Base-by-base conservation (phyloP, 768 basidiomycete species). In the Sarcomyxa edulis region DNA sequence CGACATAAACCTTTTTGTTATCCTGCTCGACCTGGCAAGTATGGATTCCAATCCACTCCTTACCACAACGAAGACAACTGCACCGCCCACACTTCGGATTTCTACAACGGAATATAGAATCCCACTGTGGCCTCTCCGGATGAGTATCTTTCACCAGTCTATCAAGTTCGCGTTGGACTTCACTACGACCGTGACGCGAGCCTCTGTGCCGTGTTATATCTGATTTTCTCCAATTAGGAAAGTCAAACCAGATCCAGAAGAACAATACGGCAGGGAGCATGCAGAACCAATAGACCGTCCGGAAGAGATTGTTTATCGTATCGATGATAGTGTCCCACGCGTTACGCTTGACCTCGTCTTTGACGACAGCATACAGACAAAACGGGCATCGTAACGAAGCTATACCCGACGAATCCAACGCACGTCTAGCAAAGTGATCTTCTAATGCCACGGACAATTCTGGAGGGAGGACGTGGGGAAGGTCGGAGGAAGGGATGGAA, bases 31-130 rank as follows among this genome's bases (percentile, higher is more conserved):
- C 31, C 23, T 26, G 6, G 26, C 37, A 38, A 20, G 28, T 21
- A 19, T 38, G 37, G 8, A 15, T 29, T n/a, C 37, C 37, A 15
- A 19, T 15, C 37, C 37, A 38, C 24, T 38, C 37, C 9, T 19
- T n/a, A 11, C 25, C 11, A 25, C 37, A 38, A 11, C 14, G 24
- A n/a, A 38, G 16, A 19, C 37, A 38, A 14, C 37, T 38, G 3
- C 14, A 10, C n/a, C 37, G 25, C 9, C 12, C 7, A 12, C 37
- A 38, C 14, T 20, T 14, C 7, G 37, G 37, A 20, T 38, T 38
- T 21, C 10, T 8, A 14, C 37, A 38, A 14, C 37, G 37, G 14
- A 38, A 20, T 6, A 28, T 38, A 4, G 26, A 29, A 19, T 38
- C 37, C 37, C 37, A 38, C 9, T 27, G 25, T 27, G n/a, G n/a